Evolutionary conservation across 164 flowering plant genomes (phyloP).

Genomic region (Akebia trifoliata): DNA sequence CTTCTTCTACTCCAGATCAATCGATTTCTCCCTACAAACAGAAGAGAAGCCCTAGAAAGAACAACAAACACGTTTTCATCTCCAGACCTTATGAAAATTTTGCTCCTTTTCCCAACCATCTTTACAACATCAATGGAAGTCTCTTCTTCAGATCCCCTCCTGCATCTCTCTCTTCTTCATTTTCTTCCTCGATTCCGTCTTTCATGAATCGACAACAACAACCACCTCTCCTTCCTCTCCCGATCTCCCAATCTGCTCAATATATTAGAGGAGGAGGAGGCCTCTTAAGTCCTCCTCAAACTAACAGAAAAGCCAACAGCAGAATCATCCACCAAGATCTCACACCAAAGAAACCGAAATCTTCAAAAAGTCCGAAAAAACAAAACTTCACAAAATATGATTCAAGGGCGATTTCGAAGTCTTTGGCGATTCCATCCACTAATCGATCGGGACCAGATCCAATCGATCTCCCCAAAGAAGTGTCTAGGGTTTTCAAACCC

Average conservation of each 20-base stretch:
- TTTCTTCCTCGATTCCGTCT: slow-evolving; percentile 6
- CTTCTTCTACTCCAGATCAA: slow-evolving; percentile 23
- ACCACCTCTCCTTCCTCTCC: slow-evolving; percentile 66
- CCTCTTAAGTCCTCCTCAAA: slow-evolving; percentile 5
- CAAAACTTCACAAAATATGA: slow-evolving; percentile 9
- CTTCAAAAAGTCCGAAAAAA: slow-evolving; percentile 12
- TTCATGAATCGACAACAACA: slow-evolving; percentile 14
- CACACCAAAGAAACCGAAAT: slow-evolving; percentile 34
- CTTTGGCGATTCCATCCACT: neutral
- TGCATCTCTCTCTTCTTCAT: slow-evolving; percentile 18
- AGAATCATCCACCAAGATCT: slow-evolving; percentile 21
- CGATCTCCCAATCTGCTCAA: slow-evolving; percentile 16
- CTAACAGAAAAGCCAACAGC: slow-evolving; percentile 7
- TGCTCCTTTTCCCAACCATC: slow-evolving; percentile 5
- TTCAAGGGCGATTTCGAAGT: neutral
- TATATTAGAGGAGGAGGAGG: neutral
- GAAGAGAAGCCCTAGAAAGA: slow-evolving; percentile 20
- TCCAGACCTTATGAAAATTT: slow-evolving; percentile 19
- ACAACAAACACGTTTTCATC: slow-evolving; percentile 8
- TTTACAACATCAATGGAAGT: neutral
- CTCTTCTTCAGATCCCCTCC: slow-evolving; percentile 19
- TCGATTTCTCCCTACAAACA: slow-evolving; percentile 30
- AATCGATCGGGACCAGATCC: slow-evolving; percentile 5
- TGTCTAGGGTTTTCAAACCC: neutral
- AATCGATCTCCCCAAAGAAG: neutral